Base-by-base conservation (phyloP, 495 filamentous ascomycete genomes). In the Xylaria longipes region DNA sequence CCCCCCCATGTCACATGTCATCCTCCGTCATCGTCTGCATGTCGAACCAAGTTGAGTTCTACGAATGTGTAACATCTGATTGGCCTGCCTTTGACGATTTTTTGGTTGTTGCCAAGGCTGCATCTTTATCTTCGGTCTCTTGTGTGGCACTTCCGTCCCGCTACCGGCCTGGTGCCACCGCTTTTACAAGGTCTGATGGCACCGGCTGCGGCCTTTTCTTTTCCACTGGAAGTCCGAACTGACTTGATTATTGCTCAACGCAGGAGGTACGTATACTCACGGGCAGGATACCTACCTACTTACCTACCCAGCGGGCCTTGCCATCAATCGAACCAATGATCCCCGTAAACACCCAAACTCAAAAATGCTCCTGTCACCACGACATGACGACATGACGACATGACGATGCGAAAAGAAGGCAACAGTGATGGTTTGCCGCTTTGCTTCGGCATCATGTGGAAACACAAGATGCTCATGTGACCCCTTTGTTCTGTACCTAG, bases 371-470 rank as follows among this genome's bases (percentile, higher is more conserved):
- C 63, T 52, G 29, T 37, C 45, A 66, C 29, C 63, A 37, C 52
- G 45, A 66, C 65, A 54, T 46, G 22, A 33, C 25, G 14, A 12
- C 56, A 37, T n/a, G 27, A n/a, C 56, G 27, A 46, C 25, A 31
- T 33, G 27, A 17, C 56, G 56, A 60, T 22, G 31, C 33, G 33
- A 22, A 25, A n/a, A 35, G 5, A 66, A n/a, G 35, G 31, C 43
- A 41, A 39, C 31, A 27, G 15, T 15, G n/a, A 60, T 20, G 50
- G 52, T 17, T 69, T 72, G 25, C 54, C 77, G 77, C 73, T 77
- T 79, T 79, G 73, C 73, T 76, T 79, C 77, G 77, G 77, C 75
- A 73, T 54, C 58, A 65, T 27, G 61, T 65, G 69, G 71, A 65
- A 70, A 69, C 67, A 29, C 61, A 57, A 70, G 68, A 60, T 73